Conservation (phyloP, 2,329 filamentous ascomycete genomes). For the Sarocladiaceae sp. region DNA sequence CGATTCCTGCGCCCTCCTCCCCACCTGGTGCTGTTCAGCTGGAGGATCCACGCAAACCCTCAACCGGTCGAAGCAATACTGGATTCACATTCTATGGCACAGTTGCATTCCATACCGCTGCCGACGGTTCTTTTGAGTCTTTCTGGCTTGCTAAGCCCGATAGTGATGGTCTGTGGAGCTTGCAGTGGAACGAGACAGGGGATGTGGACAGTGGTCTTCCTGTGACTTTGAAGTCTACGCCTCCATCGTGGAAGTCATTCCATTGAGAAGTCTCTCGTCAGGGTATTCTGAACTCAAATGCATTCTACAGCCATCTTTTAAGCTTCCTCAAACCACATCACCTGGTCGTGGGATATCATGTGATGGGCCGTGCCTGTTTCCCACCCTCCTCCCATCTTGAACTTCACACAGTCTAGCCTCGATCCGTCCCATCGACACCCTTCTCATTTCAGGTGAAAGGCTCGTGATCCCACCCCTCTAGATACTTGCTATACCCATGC, state of each 20-base stretch:
- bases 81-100: background rate
- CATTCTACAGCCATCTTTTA: too few species aligned
- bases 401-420: too few species aligned
- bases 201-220: background rate
- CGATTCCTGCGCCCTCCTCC: background rate
- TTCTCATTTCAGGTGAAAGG: too few species aligned
- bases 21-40: background rate
- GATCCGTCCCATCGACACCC: too few species aligned
- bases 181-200: background rate
- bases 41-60: background rate
- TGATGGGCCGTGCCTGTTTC: too few species aligned
- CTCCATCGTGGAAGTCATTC: background rate
- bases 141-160: background rate
- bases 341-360: too few species aligned
- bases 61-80: background rate
- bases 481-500: constrained; percentile 12
- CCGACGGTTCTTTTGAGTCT: background rate
- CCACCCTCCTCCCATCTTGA: too few species aligned
- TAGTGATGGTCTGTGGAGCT: background rate
- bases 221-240: background rate
- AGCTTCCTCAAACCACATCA: too few species aligned
- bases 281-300: too few species aligned
- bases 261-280: background rate
- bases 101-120: background rate
- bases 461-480: constrained; percentile 16